Base-by-base conservation (phyloP, 345 rosid genomes). In the Clausena lansium region DNA sequence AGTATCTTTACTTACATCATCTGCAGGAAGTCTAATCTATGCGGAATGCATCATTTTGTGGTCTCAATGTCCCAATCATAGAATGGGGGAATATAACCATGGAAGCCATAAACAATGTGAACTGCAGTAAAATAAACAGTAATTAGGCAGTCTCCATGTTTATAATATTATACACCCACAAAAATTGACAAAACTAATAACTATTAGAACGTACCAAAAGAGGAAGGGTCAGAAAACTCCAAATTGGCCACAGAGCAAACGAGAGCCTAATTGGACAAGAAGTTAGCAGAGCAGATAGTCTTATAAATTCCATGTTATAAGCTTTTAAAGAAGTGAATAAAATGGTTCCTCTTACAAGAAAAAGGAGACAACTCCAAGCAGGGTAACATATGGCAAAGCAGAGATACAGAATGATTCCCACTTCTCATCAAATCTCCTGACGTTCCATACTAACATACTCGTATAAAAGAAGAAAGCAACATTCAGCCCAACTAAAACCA, bases 161-260 rank as follows among this genome's bases (percentile, higher is more conserved):
- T 39, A 15, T 59, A 55, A 54, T 64, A 45, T 52, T 74, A 5
- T 78, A 72, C 30, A 55, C 70, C 78, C 27, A 77, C n/a, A 50
- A 38, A 32, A 76, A 45, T 54, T 19, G 54, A 35, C 5, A 69
- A 28, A 66, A 68, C 19, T 2, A 6, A 28, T 54, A 36, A 30
- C 24, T 54, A 52, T 10, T 41, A 47, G 47, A 47, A 79, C 36
- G 3, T 91, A 95, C 99, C 95, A 95, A 90, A 79, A 95, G 98
- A 76, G 99, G 99, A 74, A 95, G 88, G 79, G 98, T 89, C 91
- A 95, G 84, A 87, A 95, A 89, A 55, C 99, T 86, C 97, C 98
- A 95, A 73, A 95, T 90, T 41, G 99, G 99, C 98, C 98, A 95
- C 73, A 95, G 68, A 76, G 99, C 91, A 82, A 86, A 90, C 52